Base-by-base conservation (phyloP, 2,329 filamentous ascomycete species). In the Exophiala xenobiotica region DNA sequence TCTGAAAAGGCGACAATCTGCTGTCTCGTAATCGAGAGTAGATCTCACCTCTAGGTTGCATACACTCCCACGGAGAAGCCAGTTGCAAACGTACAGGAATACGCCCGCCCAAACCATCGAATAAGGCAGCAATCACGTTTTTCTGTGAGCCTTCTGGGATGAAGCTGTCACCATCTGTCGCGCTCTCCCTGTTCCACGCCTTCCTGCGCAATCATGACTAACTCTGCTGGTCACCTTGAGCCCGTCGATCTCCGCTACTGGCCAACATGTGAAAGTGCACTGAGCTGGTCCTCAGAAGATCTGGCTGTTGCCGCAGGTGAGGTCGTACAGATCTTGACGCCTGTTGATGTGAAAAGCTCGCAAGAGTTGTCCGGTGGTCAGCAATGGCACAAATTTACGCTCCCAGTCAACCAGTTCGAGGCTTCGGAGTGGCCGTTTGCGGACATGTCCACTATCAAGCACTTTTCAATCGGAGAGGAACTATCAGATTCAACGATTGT, bases 241-340 rank as follows among this genome's bases (percentile, higher is more conserved):
- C 63, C 69, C 1, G 46, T 74, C 23, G 63, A 69, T 47, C 61
- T 75, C 5, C 66, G 67, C 19, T 69, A 75, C 48, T 79, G 74
- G 67, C 79, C 80, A 2, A 75, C 75, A 2, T 75, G 74, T 52
- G 65, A 71, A 20, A 68, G 78, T 58, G 78, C 77, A 42, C 64
- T 84, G n/a, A 70, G 74, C 45, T 85, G 81, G 80, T 83, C 80
- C 5, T 65, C 71, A 31, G 79, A 83, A 39, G 76, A 78, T 42
- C 71, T 85, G 38, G 81, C 80, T 5, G 65, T 83, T 40, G 78
- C 78, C 11, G 75, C 75, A 8, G 77, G 78, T 45, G 80, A 83
- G 60, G 68, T 73, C 54, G 72, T 83, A 14, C 72, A 80, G 35
- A 68, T 83, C 31, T 62, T 83, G 57, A 70, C 79, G 26, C 53